Conservation (phyloP, 2,329 filamentous ascomycete species). For the Coleophoma crateriformis region DNA sequence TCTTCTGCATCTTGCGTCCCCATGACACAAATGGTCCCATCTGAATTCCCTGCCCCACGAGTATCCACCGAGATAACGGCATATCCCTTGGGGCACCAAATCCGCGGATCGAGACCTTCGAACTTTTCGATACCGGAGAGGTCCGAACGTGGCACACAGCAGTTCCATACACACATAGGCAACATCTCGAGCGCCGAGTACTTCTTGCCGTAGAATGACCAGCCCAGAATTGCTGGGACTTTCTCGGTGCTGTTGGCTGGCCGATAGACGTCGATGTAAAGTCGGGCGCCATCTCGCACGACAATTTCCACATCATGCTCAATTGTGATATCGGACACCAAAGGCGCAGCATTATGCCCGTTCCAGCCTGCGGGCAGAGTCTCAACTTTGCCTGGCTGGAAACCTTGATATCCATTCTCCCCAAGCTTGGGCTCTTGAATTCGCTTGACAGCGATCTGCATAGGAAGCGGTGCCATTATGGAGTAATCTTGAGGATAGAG, state of each 20-base stretch:
- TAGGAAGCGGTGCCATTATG: background rate
- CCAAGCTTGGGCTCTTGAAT: slow-evolving; percentile 1
- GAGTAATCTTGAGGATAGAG: too few species aligned
- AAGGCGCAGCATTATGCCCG: background rate
- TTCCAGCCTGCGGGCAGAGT: slow-evolving; percentile 4
- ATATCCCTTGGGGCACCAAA: slow-evolving; percentile 18
- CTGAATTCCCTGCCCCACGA: slow-evolving; percentile 14
- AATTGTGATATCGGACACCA: background rate
- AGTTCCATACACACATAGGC: slow-evolving; percentile 9
- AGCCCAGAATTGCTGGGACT: slow-evolving; percentile 13
- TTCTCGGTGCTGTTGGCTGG: slow-evolving; percentile 2
- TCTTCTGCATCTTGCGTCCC: slow-evolving; percentile 20
- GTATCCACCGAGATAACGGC: slow-evolving; percentile 19
- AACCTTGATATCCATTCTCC: slow-evolving; percentile 1
- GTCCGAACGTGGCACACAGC: background rate
- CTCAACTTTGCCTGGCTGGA: background rate
- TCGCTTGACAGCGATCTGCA: slow-evolving; percentile 1
- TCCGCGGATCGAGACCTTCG: slow-evolving; percentile 17
- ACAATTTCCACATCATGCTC: slow-evolving; percentile 11
- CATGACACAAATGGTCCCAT: slow-evolving; percentile 13
- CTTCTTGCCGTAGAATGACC: slow-evolving; percentile 17
- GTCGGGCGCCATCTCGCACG: slow-evolving; percentile 13
- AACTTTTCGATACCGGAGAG: slow-evolving; percentile 14
- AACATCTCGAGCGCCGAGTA: slow-evolving; percentile 9
- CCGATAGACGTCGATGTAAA: slow-evolving; percentile 16